Evolutionary conservation across 148 eudicot species (phyloP), one percentile per base, ranked within the genome.

Genomic region (Hydrangea macrophylla): DNA sequence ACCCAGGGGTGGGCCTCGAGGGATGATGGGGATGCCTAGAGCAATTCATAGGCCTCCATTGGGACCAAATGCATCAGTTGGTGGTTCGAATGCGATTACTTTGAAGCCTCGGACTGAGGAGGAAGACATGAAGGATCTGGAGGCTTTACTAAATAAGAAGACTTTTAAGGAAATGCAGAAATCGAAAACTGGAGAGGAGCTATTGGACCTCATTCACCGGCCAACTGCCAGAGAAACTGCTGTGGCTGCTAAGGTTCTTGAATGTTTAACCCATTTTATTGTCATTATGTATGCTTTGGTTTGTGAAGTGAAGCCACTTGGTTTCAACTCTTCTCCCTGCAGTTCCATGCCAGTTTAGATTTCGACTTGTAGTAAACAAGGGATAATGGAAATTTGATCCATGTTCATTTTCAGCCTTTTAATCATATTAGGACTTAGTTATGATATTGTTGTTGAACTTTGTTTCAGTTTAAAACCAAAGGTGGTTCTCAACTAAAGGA

Each of bases 121-220:
- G 70, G 96, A 93, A 58, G 85, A 88, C 18, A 40, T 93, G 76
- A 93, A 93, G 76, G 98, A 90, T 78, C 67, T 90, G 23, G 98
- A 93, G 84, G 92, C 79, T 20, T 67, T 93, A 62, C 69, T 93
- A 76, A 90, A 80, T 74, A 93, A 83, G 82, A 90, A 90, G 81
- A 83, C 96, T 25, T 93, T 88, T 35, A 86, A 70, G 83, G 98
- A 93, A 72, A 22, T 81, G 85, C 98, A 88, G 82, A 88, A 90
- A 63, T 93, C 98, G 2, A 87, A 93, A 76, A 87, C 95, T 20
- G 96, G 98, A n/a, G 90, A 93, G 80, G 98, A 90, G 88, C 83
- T 93, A 12, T 64, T 90, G 65, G 89, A 93, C 76, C 90, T 93
- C 60, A 91, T 93, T 57, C 95, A 83, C 60, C 74, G 95, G n/a